Evolutionary conservation across 495 filamentous ascomycete genomes (phyloP).

Genomic region (Penicillium paxilli): DNA sequence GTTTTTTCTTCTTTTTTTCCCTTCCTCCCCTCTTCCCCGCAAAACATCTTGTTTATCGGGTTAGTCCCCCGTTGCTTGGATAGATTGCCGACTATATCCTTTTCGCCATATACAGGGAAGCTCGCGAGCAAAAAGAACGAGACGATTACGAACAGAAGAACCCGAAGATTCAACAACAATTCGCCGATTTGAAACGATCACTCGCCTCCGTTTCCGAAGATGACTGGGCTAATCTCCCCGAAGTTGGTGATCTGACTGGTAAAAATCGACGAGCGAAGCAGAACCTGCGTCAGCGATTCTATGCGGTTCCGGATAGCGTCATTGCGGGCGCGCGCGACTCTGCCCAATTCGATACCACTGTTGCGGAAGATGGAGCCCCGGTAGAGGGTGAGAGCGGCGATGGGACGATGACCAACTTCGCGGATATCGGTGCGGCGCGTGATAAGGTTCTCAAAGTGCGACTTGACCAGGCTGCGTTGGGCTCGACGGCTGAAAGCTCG

Average conservation of each 20-base stretch:
- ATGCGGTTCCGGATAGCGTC: slow-evolving; percentile 96
- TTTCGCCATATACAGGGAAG: slow-evolving; percentile 78
- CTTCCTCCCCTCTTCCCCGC: slow-evolving; percentile 20
- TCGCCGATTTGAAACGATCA: slow-evolving; percentile 91
- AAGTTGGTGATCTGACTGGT: slow-evolving; percentile 94
- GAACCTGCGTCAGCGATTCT: slow-evolving; percentile 81
- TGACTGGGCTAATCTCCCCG: slow-evolving; percentile 93
- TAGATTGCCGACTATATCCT: slow-evolving; percentile 82
- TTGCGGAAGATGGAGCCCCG: slow-evolving; percentile 72
- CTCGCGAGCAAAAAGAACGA: slow-evolving; percentile 84
- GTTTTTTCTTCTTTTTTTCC: slow-evolving; percentile 37
- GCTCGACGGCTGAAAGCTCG: slow-evolving; percentile 63
- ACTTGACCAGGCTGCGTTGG: slow-evolving; percentile 83
- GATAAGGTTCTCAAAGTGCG: slow-evolving; percentile 90
- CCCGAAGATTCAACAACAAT: slow-evolving; percentile 98
- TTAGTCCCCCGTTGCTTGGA: slow-evolving; percentile 58
- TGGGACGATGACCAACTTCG: slow-evolving; percentile 95
- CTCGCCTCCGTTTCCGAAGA: slow-evolving; percentile 88
- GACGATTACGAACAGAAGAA: slow-evolving; percentile 96
- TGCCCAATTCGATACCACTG: slow-evolving; percentile 78
- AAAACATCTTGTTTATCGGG: slow-evolving; percentile 71
- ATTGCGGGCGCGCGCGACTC: slow-evolving; percentile 81
- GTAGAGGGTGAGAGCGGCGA: slow-evolving; percentile 56
- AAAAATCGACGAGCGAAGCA: slow-evolving; percentile 85
- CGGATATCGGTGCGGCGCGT: slow-evolving; percentile 93